phyloP scores from a whole-genome alignment of 1,284 basidiomycete genomes.

The Ustilago nuda region DNA sequence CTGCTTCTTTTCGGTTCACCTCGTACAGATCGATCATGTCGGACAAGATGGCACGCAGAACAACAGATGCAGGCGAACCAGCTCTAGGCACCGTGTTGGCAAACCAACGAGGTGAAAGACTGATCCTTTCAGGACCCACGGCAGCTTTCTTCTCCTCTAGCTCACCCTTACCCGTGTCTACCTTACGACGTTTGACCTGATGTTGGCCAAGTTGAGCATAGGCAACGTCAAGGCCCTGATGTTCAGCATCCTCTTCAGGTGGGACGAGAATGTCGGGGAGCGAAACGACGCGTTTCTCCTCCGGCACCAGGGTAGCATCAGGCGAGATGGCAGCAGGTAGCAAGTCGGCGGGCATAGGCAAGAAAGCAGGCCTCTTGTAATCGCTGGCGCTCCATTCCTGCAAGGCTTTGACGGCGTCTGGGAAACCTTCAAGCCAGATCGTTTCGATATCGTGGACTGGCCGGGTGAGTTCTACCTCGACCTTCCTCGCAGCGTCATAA shows the following conservation, averaged over 20 bases:
- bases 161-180: conserved; percentile 60
- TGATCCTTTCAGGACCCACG: conserved; percentile 50
- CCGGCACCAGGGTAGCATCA: conserved; percentile 28
- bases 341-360: conserved; percentile 60
- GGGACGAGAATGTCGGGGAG: conserved; percentile 62
- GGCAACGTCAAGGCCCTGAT: conserved; percentile 56
- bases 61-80: conserved; percentile 80
- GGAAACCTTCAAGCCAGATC: conserved; percentile 62
- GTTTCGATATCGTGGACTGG: conserved; percentile 47
- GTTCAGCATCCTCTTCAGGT: conserved; percentile 58
- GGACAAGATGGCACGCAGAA: conserved; percentile 80
- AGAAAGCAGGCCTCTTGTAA: conserved; percentile 54
- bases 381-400: conserved; percentile 35
- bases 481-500: conserved; percentile 56
- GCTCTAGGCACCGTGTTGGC: conserved; percentile 76
- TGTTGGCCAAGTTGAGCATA: conserved; percentile 38
- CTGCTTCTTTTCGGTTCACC: conserved; percentile 94
- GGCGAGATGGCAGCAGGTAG: conserved; percentile 59
- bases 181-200: conserved; percentile 36
- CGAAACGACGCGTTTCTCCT: conserved; percentile 31
- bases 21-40: conserved; percentile 93
- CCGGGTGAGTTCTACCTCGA: conserved; percentile 49
- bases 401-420: conserved; percentile 58
- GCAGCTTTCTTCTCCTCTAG: conserved; percentile 57
- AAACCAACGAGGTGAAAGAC: conserved; percentile 61